Conservation (phyloP, 257 asterid species). For the Phtheirospermum japonicum region DNA sequence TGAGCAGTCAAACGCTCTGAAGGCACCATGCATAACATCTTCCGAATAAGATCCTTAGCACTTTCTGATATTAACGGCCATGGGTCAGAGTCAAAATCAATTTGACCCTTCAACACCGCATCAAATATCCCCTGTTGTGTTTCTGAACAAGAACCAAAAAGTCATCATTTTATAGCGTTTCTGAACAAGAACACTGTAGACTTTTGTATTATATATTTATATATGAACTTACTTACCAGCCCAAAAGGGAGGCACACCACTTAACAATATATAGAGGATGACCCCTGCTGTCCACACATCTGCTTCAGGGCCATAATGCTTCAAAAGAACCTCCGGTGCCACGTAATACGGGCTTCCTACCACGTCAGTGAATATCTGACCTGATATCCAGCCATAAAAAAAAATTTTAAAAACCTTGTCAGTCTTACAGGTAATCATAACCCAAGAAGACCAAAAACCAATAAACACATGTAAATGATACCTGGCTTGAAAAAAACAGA, state of each 20-base stretch:
- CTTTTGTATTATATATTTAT: not conserved
- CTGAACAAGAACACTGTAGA: not conserved
- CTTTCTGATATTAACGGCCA: constrained; percentile 47
- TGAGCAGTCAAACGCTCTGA: constrained; percentile 81
- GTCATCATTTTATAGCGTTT: constrained; percentile 13
- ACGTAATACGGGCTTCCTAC: constrained; percentile 99
- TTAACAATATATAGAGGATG: constrained; percentile 80
- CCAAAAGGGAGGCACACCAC: constrained; percentile 99
- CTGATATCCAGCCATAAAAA: constrained; percentile 37
- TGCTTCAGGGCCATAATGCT: constrained; percentile 69
- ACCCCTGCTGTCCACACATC: constrained; percentile 99
- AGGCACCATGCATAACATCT: constrained; percentile 71
- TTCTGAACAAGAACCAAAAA: constrained; percentile 40
- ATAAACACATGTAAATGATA: constrained; percentile 18
- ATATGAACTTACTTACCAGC: constrained; percentile 55
- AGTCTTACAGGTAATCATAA: not conserved
- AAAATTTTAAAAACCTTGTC: not conserved
- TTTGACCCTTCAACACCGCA: constrained; percentile 40
- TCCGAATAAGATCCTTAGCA: constrained; percentile 40
- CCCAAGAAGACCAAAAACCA: constrained; percentile 11
- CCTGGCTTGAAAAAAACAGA: constrained; percentile 97
- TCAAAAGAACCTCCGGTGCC: constrained; percentile 70
- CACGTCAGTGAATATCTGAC: constrained; percentile 88
- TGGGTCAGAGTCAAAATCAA: constrained; percentile 46
- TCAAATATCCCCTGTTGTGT: constrained; percentile 43